Evolutionary conservation across 164 flowering plant genomes (phyloP).

Genomic region (Stephania japonica): DNA sequence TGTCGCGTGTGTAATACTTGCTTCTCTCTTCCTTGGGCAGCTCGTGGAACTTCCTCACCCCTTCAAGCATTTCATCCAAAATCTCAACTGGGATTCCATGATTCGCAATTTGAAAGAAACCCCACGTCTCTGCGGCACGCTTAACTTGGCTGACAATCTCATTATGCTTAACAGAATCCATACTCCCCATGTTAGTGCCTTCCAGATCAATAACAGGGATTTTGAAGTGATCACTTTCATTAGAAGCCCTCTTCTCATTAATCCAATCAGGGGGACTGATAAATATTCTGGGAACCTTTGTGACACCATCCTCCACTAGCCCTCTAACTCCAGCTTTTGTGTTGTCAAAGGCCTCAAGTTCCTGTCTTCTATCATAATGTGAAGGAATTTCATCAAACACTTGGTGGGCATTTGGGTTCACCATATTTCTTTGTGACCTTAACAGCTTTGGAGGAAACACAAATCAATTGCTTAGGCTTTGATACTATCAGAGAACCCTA

Average conservation of each 20-base stretch:
- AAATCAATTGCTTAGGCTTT: too few relatives aligned
- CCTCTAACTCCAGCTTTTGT: slow-evolving; percentile 12
- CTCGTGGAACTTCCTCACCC: slow-evolving; percentile 9
- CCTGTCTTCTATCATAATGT: too few relatives aligned
- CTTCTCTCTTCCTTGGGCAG: slow-evolving; percentile 15
- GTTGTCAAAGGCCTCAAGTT: too few relatives aligned
- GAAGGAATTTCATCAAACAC: too few relatives aligned
- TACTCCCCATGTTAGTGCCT: neutral
- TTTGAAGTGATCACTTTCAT: neutral
- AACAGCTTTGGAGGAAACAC: too few relatives aligned
- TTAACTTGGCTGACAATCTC: slow-evolving; percentile 4
- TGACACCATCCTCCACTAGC: slow-evolving; percentile 22
- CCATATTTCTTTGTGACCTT: too few relatives aligned
- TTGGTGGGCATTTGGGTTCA: too few relatives aligned
- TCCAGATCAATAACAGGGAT: slow-evolving; percentile 21
- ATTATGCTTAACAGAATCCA: neutral
- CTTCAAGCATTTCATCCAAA: slow-evolving; percentile 17
- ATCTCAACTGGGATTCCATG: slow-evolving; percentile 15
- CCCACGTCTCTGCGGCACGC: slow-evolving; percentile 18
- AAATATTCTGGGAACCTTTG: slow-evolving; percentile 22
- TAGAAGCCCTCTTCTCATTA: neutral
- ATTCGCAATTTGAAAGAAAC: slow-evolving; percentile 21
- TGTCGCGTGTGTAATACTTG: slow-evolving; percentile 7
- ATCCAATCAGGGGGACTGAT: slow-evolving; percentile 17
- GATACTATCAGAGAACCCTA: slow-evolving; percentile 8